Evolutionary conservation across 176 grass and related monocot genomes (phyloP).

Genomic region (Lolium multiflorum): DNA sequence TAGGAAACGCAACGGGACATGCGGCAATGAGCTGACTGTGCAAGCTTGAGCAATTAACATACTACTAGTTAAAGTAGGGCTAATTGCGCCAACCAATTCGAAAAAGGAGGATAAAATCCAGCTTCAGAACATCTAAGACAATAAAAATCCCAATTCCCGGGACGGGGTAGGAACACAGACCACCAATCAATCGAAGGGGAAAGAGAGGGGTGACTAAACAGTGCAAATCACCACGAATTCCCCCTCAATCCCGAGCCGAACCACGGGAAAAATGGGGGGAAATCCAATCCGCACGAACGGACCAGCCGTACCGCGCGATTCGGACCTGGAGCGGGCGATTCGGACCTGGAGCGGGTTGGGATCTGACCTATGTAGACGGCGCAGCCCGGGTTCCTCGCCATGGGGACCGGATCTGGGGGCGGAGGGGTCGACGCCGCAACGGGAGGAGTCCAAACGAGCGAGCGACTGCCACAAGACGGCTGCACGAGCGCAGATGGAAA

Average conservation of each 20-base stretch:
- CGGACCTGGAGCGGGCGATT: background rate
- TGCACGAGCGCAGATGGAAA: background rate
- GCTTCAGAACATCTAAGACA: background rate
- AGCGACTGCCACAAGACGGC: conserved; percentile 18
- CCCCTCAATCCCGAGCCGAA: background rate
- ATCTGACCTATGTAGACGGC: conserved; percentile 84
- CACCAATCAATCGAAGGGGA: background rate
- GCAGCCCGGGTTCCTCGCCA: conserved; percentile 73
- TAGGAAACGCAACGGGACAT: background rate
- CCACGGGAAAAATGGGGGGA: background rate
- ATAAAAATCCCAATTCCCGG: background rate
- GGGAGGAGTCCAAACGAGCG: conserved; percentile 22
- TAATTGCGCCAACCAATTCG: background rate
- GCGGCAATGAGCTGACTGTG: background rate
- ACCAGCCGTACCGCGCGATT: background rate
- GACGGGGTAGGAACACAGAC: background rate
- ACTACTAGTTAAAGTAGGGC: background rate
- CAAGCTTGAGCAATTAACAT: background rate
- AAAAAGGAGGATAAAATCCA: background rate
- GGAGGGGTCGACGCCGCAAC: background rate
- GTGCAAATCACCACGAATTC: background rate
- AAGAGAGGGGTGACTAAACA: background rate
- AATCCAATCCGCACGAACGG: conserved; percentile 5
- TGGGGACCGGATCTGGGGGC: conserved; percentile 46
- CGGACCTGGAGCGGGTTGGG: background rate